Evolutionary conservation across 208 protist genomes (phyloP).

Genomic region (Crithidia brevicula): DNA sequence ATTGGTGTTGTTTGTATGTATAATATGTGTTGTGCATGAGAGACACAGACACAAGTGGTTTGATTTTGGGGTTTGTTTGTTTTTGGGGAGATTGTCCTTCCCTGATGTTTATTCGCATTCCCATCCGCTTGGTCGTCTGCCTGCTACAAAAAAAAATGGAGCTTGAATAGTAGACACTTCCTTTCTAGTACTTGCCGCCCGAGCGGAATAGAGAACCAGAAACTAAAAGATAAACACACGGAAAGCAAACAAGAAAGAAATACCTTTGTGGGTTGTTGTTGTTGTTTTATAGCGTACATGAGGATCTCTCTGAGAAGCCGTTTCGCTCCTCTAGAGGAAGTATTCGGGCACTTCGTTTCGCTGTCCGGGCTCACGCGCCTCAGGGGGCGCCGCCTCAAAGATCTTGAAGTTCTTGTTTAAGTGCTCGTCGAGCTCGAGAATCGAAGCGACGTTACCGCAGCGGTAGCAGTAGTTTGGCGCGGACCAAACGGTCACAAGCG

Average conservation of each 20-base stretch:
- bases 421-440: constrained; percentile 98
- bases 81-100: too few species aligned
- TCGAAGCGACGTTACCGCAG: constrained; percentile 98
- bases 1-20: too few species aligned
- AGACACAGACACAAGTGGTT: background rate
- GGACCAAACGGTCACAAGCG: constrained; percentile 96
- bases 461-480: constrained; percentile 97
- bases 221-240: background rate
- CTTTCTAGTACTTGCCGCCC: too few species aligned
- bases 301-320: background rate
- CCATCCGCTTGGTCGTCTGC: too few species aligned
- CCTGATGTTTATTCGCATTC: too few species aligned
- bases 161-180: too few species aligned
- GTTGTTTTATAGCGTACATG: background rate
- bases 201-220: too few species aligned
- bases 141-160: too few species aligned
- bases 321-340: constrained; percentile 55
- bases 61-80: too few species aligned
- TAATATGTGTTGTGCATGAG: too few species aligned
- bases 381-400: constrained; percentile 98
- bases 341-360: constrained; percentile 82
- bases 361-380: constrained; percentile 72
- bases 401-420: constrained; percentile 98
- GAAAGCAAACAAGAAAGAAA: background rate
- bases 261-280: too few species aligned